Percentiles rank a stretch among this genome's conserved stretches.
Evolutionary conservation across 2,329 filamentous ascomycete species (phyloP).

Genomic region (Botrytis galanthina): DNA sequence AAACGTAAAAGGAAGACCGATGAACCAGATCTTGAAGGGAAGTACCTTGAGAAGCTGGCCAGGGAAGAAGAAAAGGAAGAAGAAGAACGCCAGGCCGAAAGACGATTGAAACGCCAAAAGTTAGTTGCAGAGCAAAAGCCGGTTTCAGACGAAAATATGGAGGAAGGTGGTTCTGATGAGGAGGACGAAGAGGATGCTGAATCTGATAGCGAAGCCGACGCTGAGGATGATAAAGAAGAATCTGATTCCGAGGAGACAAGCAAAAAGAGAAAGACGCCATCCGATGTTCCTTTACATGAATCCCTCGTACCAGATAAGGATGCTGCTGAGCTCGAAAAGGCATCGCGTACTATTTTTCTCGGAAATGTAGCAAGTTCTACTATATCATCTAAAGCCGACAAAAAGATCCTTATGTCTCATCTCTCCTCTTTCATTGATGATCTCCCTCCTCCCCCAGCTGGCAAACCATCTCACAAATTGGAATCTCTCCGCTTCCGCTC

Average conservation of each 20-base stretch:
- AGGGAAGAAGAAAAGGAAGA: constrained; percentile 58
- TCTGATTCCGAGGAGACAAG: constrained; percentile 25
- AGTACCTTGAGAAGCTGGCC: constrained; percentile 65
- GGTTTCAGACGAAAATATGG: constrained; percentile 37
- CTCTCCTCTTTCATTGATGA: constrained; percentile 70
- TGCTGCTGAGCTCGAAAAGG: constrained; percentile 72
- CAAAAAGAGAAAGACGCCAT: constrained; percentile 43
- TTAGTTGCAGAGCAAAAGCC: constrained; percentile 42
- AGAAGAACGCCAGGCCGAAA: constrained; percentile 43
- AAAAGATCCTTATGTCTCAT: constrained; percentile 74
- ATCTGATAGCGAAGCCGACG: constrained; percentile 32
- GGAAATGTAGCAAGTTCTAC: constrained; percentile 84
- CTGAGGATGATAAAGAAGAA: constrained; percentile 34
- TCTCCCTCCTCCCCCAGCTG: constrained; percentile 46
- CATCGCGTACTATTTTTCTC: constrained; percentile 85
- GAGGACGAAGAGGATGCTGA: constrained; percentile 30
- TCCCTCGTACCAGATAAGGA: constrained; percentile 54
- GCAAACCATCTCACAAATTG: constrained; percentile 63
- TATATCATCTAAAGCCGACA: constrained; percentile 77
- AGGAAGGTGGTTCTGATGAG: constrained; percentile 32
- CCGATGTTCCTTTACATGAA: constrained; percentile 51
- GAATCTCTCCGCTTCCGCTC: constrained; percentile 94
- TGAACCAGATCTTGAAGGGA: constrained; percentile 66
- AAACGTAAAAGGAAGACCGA: constrained; percentile 65
- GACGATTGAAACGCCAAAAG: constrained; percentile 53